Base-by-base conservation (phyloP, 2,329 filamentous ascomycete species). In the Monilinia aucupariae region DNA sequence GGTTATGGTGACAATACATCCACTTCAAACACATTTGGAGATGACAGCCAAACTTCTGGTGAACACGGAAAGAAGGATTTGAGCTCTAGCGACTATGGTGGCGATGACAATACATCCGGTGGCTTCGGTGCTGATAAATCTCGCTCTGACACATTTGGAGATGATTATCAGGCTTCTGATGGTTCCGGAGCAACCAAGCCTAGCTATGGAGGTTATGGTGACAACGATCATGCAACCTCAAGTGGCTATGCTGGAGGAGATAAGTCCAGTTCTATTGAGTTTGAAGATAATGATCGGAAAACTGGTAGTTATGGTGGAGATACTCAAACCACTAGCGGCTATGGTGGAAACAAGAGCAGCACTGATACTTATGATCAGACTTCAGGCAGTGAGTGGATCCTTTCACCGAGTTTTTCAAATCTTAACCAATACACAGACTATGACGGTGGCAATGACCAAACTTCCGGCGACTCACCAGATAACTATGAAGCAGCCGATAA, bases 231-330 rank as follows among this genome's bases (percentile, higher is more conserved):
- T 22, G 10, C 25, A 22, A 30, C 1, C 22, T 61, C 59, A 1
- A 6, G 27, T 47, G 41, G 59, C 13, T 61, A 61, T 61, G 20
- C n/a, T n/a, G n/a, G n/a, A 25, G 30, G 34, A 59, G 34, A 59
- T 15, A 45, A 45, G 15, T 13, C 43, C 25, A 59, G n/a, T 45
- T 59, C 45, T 25, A 34, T n/a, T 59, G 30, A n/a, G n/a, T n/a
- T n/a, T n/a, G n/a, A n/a, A n/a, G n/a, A n/a, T n/a, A n/a, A n/a
- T n/a, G n/a, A n/a, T n/a, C n/a, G n/a, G n/a, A n/a, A n/a, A n/a
- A n/a, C n/a, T n/a, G n/a, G n/a, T n/a, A n/a, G n/a, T 7, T 30
- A 20, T 15, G 56, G 48, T 20, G 56, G 30, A 8, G 32, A 34
- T n/a, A 4, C n/a, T 9, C 34, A 39, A 30, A 22, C 5, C 17